phyloP scores from a whole-genome alignment of 1,284 basidiomycete species.

The Phaffia rhodozyma region DNA sequence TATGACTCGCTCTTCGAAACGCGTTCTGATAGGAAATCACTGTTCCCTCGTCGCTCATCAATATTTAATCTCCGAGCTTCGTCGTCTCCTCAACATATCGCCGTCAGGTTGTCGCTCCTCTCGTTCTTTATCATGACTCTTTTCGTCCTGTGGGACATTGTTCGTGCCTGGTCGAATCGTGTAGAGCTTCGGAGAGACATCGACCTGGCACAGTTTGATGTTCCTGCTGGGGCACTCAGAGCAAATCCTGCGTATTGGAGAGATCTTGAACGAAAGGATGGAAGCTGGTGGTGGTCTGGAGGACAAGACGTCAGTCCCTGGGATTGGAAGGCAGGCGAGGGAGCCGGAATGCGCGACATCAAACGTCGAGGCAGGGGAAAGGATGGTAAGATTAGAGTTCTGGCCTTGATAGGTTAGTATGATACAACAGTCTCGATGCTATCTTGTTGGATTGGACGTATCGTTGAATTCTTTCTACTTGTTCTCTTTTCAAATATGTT shows the following conservation, averaged over 20 bases:
- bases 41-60: too few relatives aligned
- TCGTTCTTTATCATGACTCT: neutral
- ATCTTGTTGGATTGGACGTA: conserved; percentile 3
- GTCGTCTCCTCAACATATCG: too few relatives aligned
- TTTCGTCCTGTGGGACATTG: neutral
- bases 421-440: neutral
- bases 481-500: neutral
- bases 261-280: neutral
- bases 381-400: conserved; percentile 6
- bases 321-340: conserved; percentile 1
- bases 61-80: too few relatives aligned
- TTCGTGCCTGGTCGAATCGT: neutral
- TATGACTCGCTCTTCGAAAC: too few relatives aligned
- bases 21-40: too few relatives aligned
- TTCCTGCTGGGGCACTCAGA: too few relatives aligned
- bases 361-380: neutral
- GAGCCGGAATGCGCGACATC: neutral
- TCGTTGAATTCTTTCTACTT: neutral
- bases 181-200: neutral
- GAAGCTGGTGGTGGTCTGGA: neutral
- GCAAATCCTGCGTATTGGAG: too few relatives aligned
- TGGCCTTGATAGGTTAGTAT: conserved; percentile 4
- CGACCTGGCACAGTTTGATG: neutral
- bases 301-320: neutral
- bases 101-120: neutral